These are phyloP conservation scores for Leishmania martiniquensis DNA, from an alignment of 208 protist species.

Conservation along the genomic window DNA sequence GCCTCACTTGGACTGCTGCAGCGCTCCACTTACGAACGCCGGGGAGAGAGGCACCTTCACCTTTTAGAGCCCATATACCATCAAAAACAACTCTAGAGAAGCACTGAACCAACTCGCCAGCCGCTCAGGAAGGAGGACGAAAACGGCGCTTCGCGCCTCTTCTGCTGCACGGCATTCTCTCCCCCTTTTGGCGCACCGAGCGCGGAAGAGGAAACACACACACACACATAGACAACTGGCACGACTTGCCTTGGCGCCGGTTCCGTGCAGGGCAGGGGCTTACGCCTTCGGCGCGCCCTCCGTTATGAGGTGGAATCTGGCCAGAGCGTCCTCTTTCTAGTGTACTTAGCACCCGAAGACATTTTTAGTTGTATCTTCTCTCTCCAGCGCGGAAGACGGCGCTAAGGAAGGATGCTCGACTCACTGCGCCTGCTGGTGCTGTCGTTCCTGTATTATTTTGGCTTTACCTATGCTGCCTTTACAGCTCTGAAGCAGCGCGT, in stretches of 20 bases:
- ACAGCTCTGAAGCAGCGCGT: constrained; percentile 42
- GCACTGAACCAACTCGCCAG: background rate
- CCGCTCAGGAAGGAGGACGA: too few relatives aligned
- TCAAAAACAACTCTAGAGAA: background rate
- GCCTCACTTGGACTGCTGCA: background rate
- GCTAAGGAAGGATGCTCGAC: constrained; percentile 23
- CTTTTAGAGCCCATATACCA: background rate
- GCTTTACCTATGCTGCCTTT: constrained; percentile 57
- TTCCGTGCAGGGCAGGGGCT: too few relatives aligned
- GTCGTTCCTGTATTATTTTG: constrained; percentile 39
- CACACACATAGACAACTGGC: too few relatives aligned
- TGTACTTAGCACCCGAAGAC: background rate
- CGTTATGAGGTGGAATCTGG: too few relatives aligned
- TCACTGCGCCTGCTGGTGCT: constrained; percentile 20
- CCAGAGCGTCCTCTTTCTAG: background rate
- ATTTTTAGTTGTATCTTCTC: background rate
- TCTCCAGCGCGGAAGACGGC: background rate
- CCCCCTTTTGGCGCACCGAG: too few relatives aligned
- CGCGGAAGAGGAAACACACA: too few relatives aligned
- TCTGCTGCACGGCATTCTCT: background rate
- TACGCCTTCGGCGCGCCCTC: too few relatives aligned
- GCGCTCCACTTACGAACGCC: background rate
- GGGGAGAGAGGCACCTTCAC: background rate
- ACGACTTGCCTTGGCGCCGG: too few relatives aligned
- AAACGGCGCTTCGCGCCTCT: background rate